Percentiles rank a stretch among this genome's conserved stretches.
Conservation (phyloP, 257 asterid genomes). For the Solanum ahanhuiri region DNA sequence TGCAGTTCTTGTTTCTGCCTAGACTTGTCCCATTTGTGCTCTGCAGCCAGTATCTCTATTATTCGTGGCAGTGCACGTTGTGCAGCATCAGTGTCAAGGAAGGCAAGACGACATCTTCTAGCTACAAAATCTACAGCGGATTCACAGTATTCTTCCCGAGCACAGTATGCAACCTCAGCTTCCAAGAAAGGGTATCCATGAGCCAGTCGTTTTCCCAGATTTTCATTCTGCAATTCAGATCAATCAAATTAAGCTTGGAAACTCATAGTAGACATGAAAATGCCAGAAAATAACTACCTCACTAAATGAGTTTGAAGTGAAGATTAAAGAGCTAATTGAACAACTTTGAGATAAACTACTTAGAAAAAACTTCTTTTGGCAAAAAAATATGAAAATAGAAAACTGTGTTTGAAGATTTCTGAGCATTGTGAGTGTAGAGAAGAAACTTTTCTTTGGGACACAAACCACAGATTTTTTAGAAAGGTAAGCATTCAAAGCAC, state of each 20-base stretch:
- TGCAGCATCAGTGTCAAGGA: slow-evolving; percentile 96
- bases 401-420: not conserved
- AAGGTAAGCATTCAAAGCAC: not conserved
- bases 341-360: not conserved
- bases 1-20: slow-evolving; percentile 55
- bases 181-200: slow-evolving; percentile 95
- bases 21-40: slow-evolving; percentile 84
- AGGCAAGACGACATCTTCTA: slow-evolving; percentile 92
- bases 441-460: not conserved
- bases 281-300: not conserved
- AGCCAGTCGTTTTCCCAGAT: slow-evolving; percentile 90
- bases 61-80: slow-evolving; percentile 70
- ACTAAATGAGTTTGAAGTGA: not conserved
- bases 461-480: not conserved
- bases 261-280: not conserved
- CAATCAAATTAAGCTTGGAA: not conserved
- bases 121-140: slow-evolving; percentile 93
- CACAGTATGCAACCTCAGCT: slow-evolving; percentile 98
- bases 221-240: slow-evolving; percentile 51
- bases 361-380: not conserved
- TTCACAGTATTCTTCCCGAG: slow-evolving; percentile 90
- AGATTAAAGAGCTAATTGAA: not conserved
- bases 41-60: slow-evolving; percentile 66
- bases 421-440: not conserved
- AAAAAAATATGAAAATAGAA: not conserved